These are phyloP conservation scores for Striga asiatica DNA, from an alignment of 257 asterid genomes.

Conservation along the genomic window DNA sequence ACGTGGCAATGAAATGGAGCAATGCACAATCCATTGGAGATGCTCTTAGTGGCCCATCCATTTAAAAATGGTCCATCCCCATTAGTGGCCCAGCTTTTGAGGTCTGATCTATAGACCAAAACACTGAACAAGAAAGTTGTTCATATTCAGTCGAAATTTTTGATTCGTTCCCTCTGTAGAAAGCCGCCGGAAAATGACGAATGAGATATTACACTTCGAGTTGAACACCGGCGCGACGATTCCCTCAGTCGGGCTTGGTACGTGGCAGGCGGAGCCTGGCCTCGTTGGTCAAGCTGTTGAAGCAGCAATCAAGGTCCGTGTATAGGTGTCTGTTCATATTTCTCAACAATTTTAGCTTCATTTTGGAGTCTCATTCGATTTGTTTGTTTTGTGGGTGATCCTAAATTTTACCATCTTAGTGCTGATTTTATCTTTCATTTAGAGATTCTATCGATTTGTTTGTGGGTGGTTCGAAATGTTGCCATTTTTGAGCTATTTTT, in stretches of 20 bases:
- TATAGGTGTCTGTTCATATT: not conserved
- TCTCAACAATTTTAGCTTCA: too few species aligned
- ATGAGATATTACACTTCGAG: slow-evolving; percentile 22
- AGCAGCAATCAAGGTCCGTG: slow-evolving; percentile 46
- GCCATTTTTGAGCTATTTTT: not conserved
- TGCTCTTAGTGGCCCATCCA: too few species aligned
- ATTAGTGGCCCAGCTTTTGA: too few species aligned
- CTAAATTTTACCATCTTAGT: not conserved
- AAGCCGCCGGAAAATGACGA: slow-evolving; percentile 48
- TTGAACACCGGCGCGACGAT: slow-evolving; percentile 70
- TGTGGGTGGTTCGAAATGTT: not conserved
- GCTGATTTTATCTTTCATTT: not conserved
- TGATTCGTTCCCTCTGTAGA: too few species aligned
- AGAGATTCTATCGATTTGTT: not conserved
- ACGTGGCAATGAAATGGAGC: too few species aligned
- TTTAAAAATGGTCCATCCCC: too few species aligned
- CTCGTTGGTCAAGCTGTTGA: slow-evolving; percentile 57
- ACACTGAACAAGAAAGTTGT: too few species aligned
- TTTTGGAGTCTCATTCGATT: too few species aligned
- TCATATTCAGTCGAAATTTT: too few species aligned
- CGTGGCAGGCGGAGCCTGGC: slow-evolving; percentile 75
- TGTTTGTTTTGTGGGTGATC: not conserved
- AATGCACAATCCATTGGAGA: too few species aligned
- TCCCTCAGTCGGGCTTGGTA: slow-evolving; percentile 68
- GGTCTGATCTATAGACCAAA: too few species aligned